phyloP scores from a whole-genome alignment of 1,284 basidiomycete genomes.

The Ganoderma meredithae region DNA sequence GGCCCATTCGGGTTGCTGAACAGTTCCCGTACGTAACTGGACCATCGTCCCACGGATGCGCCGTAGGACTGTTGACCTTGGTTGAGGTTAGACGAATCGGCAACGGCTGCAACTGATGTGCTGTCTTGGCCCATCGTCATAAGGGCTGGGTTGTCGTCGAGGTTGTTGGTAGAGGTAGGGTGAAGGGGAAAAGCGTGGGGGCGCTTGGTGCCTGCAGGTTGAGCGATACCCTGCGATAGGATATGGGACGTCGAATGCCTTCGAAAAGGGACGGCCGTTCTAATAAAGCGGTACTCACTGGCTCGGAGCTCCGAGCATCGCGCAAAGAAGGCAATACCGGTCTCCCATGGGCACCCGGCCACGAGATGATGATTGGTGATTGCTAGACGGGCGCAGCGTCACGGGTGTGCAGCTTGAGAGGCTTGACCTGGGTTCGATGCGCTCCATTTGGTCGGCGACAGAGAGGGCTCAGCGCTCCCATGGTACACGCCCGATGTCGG shows the following conservation, averaged over 20 bases:
- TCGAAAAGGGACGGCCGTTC: constrained; percentile 3
- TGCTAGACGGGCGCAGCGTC: neutral
- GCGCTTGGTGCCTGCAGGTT: constrained; percentile 1
- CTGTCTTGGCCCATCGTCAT: constrained; percentile 1
- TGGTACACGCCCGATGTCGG: neutral
- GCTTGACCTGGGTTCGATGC: neutral
- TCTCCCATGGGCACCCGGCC: neutral
- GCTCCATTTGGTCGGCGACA: neutral
- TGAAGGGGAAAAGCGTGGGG: neutral
- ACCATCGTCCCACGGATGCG: constrained; percentile 35
- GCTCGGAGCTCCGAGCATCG: neutral
- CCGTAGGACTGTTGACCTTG: constrained; percentile 20
- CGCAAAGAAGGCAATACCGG: neutral
- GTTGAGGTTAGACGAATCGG: neutral
- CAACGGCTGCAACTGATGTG: neutral
- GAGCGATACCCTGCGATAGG: neutral
- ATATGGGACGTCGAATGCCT: neutral
- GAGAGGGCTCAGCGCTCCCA: neutral
- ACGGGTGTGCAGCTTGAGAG: neutral
- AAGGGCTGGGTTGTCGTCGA: neutral
- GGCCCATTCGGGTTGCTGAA: constrained; percentile 41
- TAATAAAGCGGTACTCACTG: constrained; percentile 2
- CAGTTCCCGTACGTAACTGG: constrained; percentile 39
- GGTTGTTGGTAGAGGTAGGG: neutral
- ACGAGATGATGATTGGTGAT: neutral